A percentile compares a stretch with the other conserved stretches of the same genome.
These are phyloP conservation scores for Clavulina sp. DNA, from an alignment of 768 basidiomycete genomes.

Conservation along the genomic window DNA sequence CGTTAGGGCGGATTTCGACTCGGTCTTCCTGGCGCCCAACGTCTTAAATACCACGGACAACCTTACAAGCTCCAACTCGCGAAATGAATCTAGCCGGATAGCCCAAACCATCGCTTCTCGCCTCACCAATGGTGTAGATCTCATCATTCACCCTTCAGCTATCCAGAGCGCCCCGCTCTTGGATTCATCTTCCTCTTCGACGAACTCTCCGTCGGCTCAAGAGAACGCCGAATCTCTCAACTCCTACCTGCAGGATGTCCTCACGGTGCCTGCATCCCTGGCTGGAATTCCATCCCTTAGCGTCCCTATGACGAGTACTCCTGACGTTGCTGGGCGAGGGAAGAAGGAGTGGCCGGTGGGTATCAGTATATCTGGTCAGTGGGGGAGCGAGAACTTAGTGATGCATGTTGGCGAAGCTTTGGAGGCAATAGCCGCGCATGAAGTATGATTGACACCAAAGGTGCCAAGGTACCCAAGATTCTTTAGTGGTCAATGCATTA, in stretches of 20 bases:
- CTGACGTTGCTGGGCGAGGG: slow-evolving; percentile 25
- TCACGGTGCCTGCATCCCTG: slow-evolving; percentile 83
- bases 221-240: slow-evolving; percentile 21
- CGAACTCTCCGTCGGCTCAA: too few species aligned
- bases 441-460: too few species aligned
- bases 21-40: slow-evolving; percentile 44
- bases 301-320: slow-evolving; percentile 33
- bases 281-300: slow-evolving; percentile 74
- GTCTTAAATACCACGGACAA: slow-evolving; percentile 16
- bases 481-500: too few species aligned
- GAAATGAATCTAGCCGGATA: too few species aligned
- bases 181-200: background rate
- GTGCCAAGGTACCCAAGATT: too few species aligned
- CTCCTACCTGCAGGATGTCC: slow-evolving; percentile 75
- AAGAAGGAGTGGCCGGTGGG: slow-evolving; percentile 92
- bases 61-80: background rate
- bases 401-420: slow-evolving; percentile 13
- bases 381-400: slow-evolving; percentile 36
- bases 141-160: slow-evolving; percentile 74
- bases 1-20: slow-evolving; percentile 56
- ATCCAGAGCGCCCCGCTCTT: slow-evolving; percentile 69
- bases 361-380: slow-evolving; percentile 68
- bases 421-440: too few species aligned
- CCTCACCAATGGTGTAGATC: slow-evolving; percentile 32
- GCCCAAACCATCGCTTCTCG: slow-evolving; percentile 6